Conservation (phyloP, 2,329 filamentous ascomycete genomes). For the Penicillium sclerotigenum region DNA sequence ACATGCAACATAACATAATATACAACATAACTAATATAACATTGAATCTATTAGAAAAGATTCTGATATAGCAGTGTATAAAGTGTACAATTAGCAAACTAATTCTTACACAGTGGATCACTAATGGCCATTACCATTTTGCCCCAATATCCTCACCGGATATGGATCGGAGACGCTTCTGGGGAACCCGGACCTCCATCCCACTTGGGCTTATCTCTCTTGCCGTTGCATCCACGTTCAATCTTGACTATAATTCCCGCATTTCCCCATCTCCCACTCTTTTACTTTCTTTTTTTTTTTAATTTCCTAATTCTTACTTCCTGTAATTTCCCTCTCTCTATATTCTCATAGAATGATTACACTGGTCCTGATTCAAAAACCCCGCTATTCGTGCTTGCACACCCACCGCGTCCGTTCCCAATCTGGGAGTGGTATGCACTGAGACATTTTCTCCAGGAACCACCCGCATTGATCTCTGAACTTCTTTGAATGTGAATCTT, state of each 20-base stretch:
- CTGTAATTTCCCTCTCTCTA: background rate
- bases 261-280: background rate
- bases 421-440: slow-evolving; percentile 30
- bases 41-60: too few relatives aligned
- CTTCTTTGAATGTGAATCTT: slow-evolving; percentile 4
- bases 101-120: too few relatives aligned
- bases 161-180: slow-evolving; percentile 14
- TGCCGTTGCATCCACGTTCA: slow-evolving; percentile 12
- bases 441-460: slow-evolving; percentile 19
- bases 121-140: background rate
- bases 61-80: too few relatives aligned
- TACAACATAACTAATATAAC: too few relatives aligned
- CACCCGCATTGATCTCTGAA: slow-evolving; percentile 12
- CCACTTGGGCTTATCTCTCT: slow-evolving; percentile 6
- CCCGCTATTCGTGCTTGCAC: slow-evolving; percentile 35
- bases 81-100: too few relatives aligned
- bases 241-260: slow-evolving; percentile 1
- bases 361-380: slow-evolving; percentile 13
- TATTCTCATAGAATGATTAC: slow-evolving; percentile 28
- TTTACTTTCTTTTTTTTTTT: background rate
- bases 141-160: slow-evolving; percentile 18
- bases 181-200: slow-evolving; percentile 1
- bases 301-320: background rate
- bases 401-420: slow-evolving; percentile 30
- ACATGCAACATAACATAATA: too few relatives aligned